These are phyloP conservation scores for Phaseolus lunatus DNA, from an alignment of 306 rosid genomes.

Conservation along the genomic window DNA sequence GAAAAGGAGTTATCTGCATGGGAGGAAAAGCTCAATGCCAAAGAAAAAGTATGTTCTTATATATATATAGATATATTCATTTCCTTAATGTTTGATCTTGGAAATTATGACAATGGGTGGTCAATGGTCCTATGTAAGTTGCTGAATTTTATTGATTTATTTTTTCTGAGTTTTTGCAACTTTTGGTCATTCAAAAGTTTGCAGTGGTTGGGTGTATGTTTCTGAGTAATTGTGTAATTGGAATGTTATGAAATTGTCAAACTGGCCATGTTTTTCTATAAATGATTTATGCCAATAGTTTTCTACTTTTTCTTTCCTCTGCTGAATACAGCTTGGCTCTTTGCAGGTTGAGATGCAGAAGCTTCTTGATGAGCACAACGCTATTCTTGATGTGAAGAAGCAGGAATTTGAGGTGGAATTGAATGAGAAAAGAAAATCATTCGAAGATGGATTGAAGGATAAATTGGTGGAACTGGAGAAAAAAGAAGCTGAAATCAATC, in stretches of 20 bases:
- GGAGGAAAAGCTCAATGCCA: constrained; percentile 77
- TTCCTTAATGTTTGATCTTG: constrained; percentile 11
- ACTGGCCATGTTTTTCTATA: not conserved
- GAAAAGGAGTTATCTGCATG: constrained; percentile 75
- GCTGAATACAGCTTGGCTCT: constrained; percentile 19
- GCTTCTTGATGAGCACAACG: constrained; percentile 81
- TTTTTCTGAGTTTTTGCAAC: not conserved
- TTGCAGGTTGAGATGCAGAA: constrained; percentile 85
- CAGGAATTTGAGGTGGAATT: constrained; percentile 78
- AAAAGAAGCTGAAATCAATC: constrained; percentile 86
- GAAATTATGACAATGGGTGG: constrained; percentile 15
- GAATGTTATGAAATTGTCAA: constrained; percentile 1
- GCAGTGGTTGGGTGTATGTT: constrained; percentile 1
- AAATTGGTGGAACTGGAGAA: constrained; percentile 76
- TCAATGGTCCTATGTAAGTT: not conserved
- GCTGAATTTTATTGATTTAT: constrained; percentile 21
- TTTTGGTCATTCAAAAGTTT: constrained; percentile 23
- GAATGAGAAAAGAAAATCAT: constrained; percentile 74
- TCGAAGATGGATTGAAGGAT: constrained; percentile 76
- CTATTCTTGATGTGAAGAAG: constrained; percentile 70
- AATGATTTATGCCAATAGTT: not conserved
- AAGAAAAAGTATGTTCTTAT: constrained; percentile 73
- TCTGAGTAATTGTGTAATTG: constrained; percentile 24
- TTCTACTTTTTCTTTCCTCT: constrained; percentile 10
- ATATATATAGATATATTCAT: not conserved